These are phyloP conservation scores for Penicillium robsamsonii DNA, from an alignment of 495 filamentous ascomycete genomes.

Conservation along the genomic window DNA sequence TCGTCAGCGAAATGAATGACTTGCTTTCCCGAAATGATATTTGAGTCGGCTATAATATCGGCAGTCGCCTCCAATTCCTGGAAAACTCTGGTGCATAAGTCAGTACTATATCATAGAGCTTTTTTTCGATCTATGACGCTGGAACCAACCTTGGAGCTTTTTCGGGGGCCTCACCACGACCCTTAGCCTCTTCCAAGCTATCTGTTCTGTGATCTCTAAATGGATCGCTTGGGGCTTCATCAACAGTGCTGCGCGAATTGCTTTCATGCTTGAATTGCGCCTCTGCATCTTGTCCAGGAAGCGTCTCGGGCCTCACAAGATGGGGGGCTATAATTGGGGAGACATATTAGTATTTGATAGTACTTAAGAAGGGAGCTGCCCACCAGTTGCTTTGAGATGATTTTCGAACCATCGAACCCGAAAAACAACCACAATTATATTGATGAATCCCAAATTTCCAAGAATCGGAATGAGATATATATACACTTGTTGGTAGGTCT, in stretches of 20 bases:
- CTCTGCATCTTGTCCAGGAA: slow-evolving; percentile 5
- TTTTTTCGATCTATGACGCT: not conserved
- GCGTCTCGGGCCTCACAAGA: not conserved
- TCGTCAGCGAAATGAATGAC: slow-evolving; percentile 5
- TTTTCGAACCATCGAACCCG: slow-evolving; percentile 39
- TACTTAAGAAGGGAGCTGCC: not conserved
- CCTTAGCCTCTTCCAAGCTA: not conserved
- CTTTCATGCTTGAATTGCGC: not conserved
- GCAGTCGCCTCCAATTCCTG: not conserved
- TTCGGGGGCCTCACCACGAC: not conserved
- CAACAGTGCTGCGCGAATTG: not conserved
- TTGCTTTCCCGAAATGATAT: slow-evolving; percentile 3
- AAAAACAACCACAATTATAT: slow-evolving; percentile 34
- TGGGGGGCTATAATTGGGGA: slow-evolving; percentile 4
- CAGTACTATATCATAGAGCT: not conserved
- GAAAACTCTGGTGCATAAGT: slow-evolving; percentile 3
- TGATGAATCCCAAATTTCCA: slow-evolving; percentile 36
- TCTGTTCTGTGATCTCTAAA: not conserved
- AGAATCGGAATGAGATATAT: slow-evolving; percentile 37
- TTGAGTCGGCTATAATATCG: not conserved
- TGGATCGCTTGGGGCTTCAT: slow-evolving; percentile 1
- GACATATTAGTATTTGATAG: slow-evolving; percentile 3
- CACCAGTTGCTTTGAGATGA: slow-evolving; percentile 24
- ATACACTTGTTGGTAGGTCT: slow-evolving; percentile 42
- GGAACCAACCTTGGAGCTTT: slow-evolving; percentile 9